A percentile compares a stretch with the other conserved stretches of the same genome.
Evolutionary conservation across 1,284 basidiomycete species (phyloP).

Genomic region (Malassezia nana): DNA sequence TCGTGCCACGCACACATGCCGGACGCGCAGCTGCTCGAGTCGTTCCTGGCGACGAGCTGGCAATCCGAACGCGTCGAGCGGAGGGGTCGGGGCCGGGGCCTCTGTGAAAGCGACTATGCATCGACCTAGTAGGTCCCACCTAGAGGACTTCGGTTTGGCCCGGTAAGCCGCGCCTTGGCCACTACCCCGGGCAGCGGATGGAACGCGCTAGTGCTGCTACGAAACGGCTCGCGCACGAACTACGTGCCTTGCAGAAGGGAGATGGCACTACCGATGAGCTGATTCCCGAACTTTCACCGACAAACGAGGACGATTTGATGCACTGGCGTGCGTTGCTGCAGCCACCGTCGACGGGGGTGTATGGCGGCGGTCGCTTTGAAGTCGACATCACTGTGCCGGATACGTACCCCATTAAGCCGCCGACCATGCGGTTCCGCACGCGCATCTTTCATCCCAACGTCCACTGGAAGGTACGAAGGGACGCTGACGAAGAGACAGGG

Average conservation of each 20-base stretch:
- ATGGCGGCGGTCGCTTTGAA: conserved; percentile 31
- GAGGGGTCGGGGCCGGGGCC: neutral
- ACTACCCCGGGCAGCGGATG: neutral
- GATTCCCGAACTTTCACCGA: conserved; percentile 26
- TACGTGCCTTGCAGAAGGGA: neutral
- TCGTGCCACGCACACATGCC: neutral
- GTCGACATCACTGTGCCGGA: conserved; percentile 30
- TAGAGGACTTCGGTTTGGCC: neutral
- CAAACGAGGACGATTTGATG: conserved; percentile 33
- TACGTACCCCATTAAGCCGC: conserved; percentile 42
- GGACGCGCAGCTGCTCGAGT: neutral
- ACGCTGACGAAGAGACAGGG: conserved; percentile 23
- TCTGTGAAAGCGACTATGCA: neutral
- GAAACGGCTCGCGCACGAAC: conserved; percentile 14
- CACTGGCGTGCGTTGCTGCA: conserved; percentile 36
- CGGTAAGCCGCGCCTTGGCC: neutral
- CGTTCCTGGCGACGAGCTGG: neutral
- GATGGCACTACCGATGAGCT: neutral
- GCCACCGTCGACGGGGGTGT: conserved; percentile 23
- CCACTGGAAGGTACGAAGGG: conserved; percentile 23
- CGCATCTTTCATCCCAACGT: conserved; percentile 46
- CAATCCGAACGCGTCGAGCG: neutral
- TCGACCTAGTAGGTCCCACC: neutral
- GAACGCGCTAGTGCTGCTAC: neutral
- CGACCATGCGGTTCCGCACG: conserved; percentile 33